Percentiles rank a stretch among this genome's conserved stretches.
Evolutionary conservation across 331 rosid genomes (phyloP).

Genomic region (Spiraea crenata): DNA sequence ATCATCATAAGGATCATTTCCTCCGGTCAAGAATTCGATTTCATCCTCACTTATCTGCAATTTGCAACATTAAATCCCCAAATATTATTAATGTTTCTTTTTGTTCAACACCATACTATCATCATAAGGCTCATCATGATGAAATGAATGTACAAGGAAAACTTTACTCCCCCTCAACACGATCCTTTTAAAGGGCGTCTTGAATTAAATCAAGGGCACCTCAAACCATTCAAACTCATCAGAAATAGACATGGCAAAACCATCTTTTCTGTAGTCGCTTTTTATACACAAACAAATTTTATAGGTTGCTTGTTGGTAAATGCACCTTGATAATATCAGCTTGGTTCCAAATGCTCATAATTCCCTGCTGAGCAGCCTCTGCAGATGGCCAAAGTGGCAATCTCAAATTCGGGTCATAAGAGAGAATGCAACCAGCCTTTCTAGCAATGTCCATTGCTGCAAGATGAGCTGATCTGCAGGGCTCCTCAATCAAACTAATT

Average conservation of each 20-base stretch:
- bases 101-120: neutral
- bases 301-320: neutral
- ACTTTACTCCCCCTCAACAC: no score
- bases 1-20: constrained; percentile 74
- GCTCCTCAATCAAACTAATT: constrained; percentile 81
- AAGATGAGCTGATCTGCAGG: constrained; percentile 77
- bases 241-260: no score
- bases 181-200: no score
- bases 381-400: constrained; percentile 79
- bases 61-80: neutral
- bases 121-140: no score
- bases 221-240: no score
- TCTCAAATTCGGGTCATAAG: constrained; percentile 86
- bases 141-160: no score
- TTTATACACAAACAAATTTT: neutral
- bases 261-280: no score
- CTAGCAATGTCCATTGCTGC: constrained; percentile 74
- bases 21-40: constrained; percentile 72
- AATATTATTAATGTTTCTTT: no score
- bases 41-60: constrained; percentile 82
- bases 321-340: constrained; percentile 75
- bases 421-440: constrained; percentile 70
- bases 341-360: constrained; percentile 72
- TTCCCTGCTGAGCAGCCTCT: constrained; percentile 66
- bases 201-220: no score